Conservation (phyloP, 1,139 yeast genomes). For the Kodamaea ohmeri region DNA sequence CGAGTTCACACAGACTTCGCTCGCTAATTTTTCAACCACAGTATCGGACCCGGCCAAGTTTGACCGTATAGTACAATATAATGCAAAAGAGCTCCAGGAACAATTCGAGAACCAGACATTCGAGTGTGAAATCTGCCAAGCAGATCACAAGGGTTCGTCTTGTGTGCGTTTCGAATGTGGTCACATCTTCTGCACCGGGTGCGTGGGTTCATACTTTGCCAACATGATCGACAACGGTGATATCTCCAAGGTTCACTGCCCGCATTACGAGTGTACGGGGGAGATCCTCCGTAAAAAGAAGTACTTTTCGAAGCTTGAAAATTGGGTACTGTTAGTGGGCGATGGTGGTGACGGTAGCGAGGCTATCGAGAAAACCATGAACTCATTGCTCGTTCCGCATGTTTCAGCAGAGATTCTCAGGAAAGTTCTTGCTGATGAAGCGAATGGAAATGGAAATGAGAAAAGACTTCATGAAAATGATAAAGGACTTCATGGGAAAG, state of each 20-base stretch:
- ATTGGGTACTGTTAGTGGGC: slow-evolving; percentile 10
- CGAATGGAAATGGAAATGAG: too few species aligned
- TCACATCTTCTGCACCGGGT: slow-evolving; percentile 54
- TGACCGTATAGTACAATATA: slow-evolving; percentile 16
- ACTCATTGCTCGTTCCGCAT: slow-evolving; percentile 35
- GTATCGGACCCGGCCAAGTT: slow-evolving; percentile 15
- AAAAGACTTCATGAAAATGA: too few species aligned
- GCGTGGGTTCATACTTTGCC: slow-evolving; percentile 47
- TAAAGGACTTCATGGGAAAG: too few species aligned
- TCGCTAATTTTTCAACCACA: slow-evolving; percentile 4
- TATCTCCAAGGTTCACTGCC: slow-evolving; percentile 57
- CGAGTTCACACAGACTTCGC: slow-evolving; percentile 20
- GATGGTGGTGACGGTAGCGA: slow-evolving; percentile 16
- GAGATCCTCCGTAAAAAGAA: slow-evolving; percentile 18
- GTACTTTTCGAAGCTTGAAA: slow-evolving; percentile 24
- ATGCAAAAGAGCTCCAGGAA: slow-evolving; percentile 20
- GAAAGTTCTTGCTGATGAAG: slow-evolving; percentile 21
- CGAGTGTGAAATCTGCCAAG: slow-evolving; percentile 61
- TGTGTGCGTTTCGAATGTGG: slow-evolving; percentile 48
- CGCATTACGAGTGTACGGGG: slow-evolving; percentile 49
- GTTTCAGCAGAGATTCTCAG: slow-evolving; percentile 31
- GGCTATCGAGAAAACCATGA: slow-evolving; percentile 13
- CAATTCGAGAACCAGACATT: slow-evolving; percentile 42
- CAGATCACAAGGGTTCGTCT: slow-evolving; percentile 44
- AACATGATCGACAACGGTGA: slow-evolving; percentile 51